Conservation (phyloP, 2,329 filamentous ascomycete genomes). For the Trichophyton schoenleinii region DNA sequence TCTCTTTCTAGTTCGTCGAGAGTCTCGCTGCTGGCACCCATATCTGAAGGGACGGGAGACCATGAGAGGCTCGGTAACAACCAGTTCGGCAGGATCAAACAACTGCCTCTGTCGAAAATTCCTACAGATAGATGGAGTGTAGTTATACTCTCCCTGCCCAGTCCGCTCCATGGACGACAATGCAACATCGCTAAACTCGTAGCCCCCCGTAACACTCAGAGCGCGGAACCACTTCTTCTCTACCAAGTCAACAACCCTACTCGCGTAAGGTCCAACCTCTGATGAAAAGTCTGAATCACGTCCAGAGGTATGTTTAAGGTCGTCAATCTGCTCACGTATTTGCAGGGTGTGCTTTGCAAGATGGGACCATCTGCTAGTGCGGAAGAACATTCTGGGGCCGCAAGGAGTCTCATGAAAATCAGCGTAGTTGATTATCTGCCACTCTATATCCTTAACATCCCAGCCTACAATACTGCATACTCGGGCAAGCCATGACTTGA, state of each 20-base stretch:
- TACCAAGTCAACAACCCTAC: neutral
- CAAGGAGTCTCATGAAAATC: slow-evolving; percentile 4
- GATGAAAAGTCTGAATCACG: neutral
- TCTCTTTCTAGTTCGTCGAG: neutral
- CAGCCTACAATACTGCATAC: neutral
- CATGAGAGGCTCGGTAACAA: neutral
- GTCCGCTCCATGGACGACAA: neutral
- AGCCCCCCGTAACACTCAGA: neutral
- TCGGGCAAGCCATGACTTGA: neutral
- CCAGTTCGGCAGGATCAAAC: neutral
- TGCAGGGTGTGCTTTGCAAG: neutral
- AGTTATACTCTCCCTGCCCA: too few relatives aligned
- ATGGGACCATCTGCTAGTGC: slow-evolving; percentile 3
- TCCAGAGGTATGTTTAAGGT: neutral
- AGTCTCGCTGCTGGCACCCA: neutral
- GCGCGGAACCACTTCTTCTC: neutral
- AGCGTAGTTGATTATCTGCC: slow-evolving; percentile 9
- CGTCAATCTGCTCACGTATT: neutral
- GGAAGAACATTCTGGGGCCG: slow-evolving; percentile 6
- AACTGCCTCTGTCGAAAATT: neutral
- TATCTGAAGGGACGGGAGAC: neutral
- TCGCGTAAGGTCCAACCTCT: neutral
- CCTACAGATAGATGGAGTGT: neutral
- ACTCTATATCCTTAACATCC: slow-evolving; percentile 2
- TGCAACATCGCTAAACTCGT: neutral